Evolutionary conservation across 2,329 filamentous ascomycete genomes (phyloP).

Genomic region (Penicillium aurantiogriseum): DNA sequence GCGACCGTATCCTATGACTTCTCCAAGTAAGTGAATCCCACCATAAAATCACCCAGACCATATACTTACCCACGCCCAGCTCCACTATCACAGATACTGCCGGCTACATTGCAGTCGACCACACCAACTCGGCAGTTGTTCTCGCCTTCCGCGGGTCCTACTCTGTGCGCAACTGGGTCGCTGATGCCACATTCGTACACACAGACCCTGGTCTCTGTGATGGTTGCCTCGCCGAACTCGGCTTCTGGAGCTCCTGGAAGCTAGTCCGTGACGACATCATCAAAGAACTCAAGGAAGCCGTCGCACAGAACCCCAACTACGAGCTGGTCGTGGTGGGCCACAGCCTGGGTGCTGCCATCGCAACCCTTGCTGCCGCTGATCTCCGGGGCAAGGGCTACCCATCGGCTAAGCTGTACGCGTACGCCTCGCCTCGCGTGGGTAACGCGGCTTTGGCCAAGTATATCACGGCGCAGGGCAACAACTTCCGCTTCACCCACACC

Average conservation of each 20-base stretch:
- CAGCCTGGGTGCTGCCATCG: conserved; percentile 66
- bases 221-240: conserved; percentile 43
- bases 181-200: conserved; percentile 30
- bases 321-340: conserved; percentile 57
- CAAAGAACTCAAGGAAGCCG: conserved; percentile 30
- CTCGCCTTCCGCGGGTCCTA: conserved; percentile 40
- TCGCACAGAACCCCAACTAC: conserved; percentile 32
- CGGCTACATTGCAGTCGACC: conserved; percentile 50
- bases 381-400: conserved; percentile 51
- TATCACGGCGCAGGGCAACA: conserved; percentile 54
- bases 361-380: conserved; percentile 58
- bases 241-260: conserved; percentile 51
- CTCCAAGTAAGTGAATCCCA: conserved; percentile 39
- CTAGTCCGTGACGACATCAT: conserved; percentile 37
- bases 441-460: conserved; percentile 56
- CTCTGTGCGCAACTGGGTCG: conserved; percentile 36
- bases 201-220: conserved; percentile 42
- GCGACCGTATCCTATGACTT: conserved; percentile 45
- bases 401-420: conserved; percentile 61
- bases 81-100: conserved; percentile 42
- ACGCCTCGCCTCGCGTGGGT: conserved; percentile 65
- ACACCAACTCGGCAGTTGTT: conserved; percentile 42
- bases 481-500: conserved; percentile 65
- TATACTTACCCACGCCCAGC: conserved; percentile 3
- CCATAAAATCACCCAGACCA: background rate